Conservation (phyloP, 768 basidiomycete genomes). For the Lepiota subincarnata region DNA sequence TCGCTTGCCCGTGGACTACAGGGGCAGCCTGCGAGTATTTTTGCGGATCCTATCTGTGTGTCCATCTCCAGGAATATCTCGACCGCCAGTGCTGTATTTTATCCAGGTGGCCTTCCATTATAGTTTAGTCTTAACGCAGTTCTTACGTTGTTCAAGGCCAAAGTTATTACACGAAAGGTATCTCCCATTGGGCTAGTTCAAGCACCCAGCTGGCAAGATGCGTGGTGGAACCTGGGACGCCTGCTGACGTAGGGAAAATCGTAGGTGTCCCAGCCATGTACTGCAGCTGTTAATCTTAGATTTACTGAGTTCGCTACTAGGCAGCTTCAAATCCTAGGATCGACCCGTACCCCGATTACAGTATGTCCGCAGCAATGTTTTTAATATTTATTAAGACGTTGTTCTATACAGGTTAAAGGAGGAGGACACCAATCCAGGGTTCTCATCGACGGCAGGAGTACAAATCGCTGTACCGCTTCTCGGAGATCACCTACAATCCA, state of each 20-base stretch:
- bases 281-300: neutral
- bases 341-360: slow-evolving; percentile 45
- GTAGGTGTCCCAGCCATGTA: slow-evolving; percentile 26
- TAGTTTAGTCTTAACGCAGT: neutral
- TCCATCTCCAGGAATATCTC: slow-evolving; percentile 37
- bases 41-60: slow-evolving; percentile 26
- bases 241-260: slow-evolving; percentile 42
- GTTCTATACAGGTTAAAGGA: slow-evolving; percentile 47
- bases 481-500: slow-evolving; percentile 37
- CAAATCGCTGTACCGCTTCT: slow-evolving; percentile 54
- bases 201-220: slow-evolving; percentile 42
- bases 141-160: slow-evolving; percentile 16
- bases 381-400: neutral
- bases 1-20: neutral
- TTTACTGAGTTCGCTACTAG: neutral
- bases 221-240: slow-evolving; percentile 51
- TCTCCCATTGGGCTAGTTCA: slow-evolving; percentile 48
- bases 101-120: slow-evolving; percentile 25
- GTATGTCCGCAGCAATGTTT: slow-evolving; percentile 22
- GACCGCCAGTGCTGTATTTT: slow-evolving; percentile 41
- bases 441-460: slow-evolving; percentile 58
- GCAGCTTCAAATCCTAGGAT: slow-evolving; percentile 43
- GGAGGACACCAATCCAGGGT: slow-evolving; percentile 56
- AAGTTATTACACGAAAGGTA: slow-evolving; percentile 34
- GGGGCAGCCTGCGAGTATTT: neutral